Evolutionary conservation across 495 filamentous ascomycete genomes (phyloP).

Genomic region (Daldinia concentrica): DNA sequence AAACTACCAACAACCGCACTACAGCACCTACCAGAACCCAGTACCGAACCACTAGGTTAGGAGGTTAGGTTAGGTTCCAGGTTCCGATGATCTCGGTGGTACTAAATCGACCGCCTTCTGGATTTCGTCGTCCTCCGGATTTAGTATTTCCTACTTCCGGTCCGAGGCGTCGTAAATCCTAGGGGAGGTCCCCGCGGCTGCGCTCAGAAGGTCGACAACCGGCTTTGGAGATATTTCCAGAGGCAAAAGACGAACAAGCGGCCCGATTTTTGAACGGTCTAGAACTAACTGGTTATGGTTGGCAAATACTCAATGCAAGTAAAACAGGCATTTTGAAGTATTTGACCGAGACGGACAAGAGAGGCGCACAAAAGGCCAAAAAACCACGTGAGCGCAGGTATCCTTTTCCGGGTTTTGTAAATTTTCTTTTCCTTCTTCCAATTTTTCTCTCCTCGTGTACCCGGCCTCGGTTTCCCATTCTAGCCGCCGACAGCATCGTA

Average conservation of each 20-base stretch:
- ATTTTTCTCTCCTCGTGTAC: constrained; percentile 10
- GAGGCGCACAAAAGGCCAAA: constrained; percentile 19
- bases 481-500: constrained; percentile 36
- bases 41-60: constrained; percentile 28
- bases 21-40: constrained; percentile 25
- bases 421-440: constrained; percentile 6
- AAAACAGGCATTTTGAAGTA: constrained; percentile 38
- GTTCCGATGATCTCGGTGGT: constrained; percentile 37
- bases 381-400: constrained; percentile 29
- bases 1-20: constrained; percentile 28
- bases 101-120: constrained; percentile 38
- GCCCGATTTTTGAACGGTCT: constrained; percentile 19
- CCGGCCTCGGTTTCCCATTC: constrained; percentile 42
- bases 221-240: constrained; percentile 13
- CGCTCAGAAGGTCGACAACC: background rate
- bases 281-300: constrained; percentile 33
- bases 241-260: background rate
- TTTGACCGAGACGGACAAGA: constrained; percentile 35
- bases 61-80: constrained; percentile 18
- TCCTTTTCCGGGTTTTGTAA: constrained; percentile 7
- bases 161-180: constrained; percentile 10
- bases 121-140: constrained; percentile 4
- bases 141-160: constrained; percentile 5
- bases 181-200: constrained; percentile 21
- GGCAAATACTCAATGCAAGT: constrained; percentile 35